Evolutionary conservation across 1,284 basidiomycete species (phyloP), one percentile per base, ranked within the genome.

Genomic region (Leccinum fallax): DNA sequence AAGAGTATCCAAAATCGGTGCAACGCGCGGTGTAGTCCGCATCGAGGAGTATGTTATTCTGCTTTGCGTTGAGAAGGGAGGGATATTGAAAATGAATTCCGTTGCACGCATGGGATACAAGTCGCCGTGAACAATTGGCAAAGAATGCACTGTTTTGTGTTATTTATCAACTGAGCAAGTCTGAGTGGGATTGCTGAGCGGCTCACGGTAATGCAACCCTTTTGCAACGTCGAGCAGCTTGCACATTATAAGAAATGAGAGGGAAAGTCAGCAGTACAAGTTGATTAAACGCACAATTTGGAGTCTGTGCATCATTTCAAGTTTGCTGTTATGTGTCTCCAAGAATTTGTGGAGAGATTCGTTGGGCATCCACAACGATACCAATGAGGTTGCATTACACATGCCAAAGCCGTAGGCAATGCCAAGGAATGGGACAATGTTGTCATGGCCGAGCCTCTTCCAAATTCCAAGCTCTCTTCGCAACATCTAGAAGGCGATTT

Each of bases 361-460:
- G 15, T 61, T 58, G 26, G 59, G 48, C 59, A 60, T 60, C 56
- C 59, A 60, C 19, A n/a, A 38, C 4, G 65, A 67, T 8, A 66
- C 66, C 15, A 66, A 19, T 1, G 65, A 61, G 21, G 36, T n/a
- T 24, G 52, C 9, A 21, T 11, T 48, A 8, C 7, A 5, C 53
- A 59, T 54, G 16, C 65, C 65, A 46, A 67, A 62, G 5, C 66
- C 60, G 24, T 65, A 43, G 1, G 62, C 32, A 24, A 62, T 55
- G 2, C 59, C 59, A 11, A 59, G 13, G 26, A 60, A 60, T 4
- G 56, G 59, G 11, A 60, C 59, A 6, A 60, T 38, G 36, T 59
- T 66, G 19, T 16, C 2, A 53, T 65, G 65, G 5, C 38, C 9
- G 1, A 65, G 10, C 16, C 61, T 58, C n/a, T 11, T 65, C 60